phyloP scores from a whole-genome alignment of 1,139 yeast species.

The Geotrichum candidum region DNA sequence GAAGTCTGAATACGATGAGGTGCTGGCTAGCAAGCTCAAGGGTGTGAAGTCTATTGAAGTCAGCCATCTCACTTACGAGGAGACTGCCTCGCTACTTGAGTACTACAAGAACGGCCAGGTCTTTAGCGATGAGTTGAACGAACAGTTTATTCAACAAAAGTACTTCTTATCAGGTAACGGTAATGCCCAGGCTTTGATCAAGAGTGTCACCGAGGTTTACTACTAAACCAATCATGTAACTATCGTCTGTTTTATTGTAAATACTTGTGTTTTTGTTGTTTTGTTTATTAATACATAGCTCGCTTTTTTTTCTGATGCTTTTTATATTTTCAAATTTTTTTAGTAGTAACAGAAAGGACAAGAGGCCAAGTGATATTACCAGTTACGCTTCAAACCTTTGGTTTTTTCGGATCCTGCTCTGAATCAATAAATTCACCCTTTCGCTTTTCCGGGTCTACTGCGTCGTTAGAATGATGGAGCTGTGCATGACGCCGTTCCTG shows the following conservation, averaged over 20 bases:
- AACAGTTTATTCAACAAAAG: constrained; percentile 44
- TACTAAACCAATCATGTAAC: not conserved
- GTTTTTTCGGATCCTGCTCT: not conserved
- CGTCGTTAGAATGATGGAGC: not conserved
- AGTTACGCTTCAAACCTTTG: not conserved
- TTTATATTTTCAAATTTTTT: not conserved
- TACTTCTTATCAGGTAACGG: constrained; percentile 53
- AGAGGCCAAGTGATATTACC: not conserved
- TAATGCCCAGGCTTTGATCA: constrained; percentile 14
- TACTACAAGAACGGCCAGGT: constrained; percentile 55
- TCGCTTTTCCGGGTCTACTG: not conserved
- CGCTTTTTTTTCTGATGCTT: not conserved
- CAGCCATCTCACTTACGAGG: constrained; percentile 47
- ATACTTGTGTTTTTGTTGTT: not conserved
- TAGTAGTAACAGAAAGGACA: not conserved
- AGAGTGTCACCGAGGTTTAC: constrained; percentile 11
- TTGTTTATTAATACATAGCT: not conserved
- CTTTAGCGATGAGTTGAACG: constrained; percentile 41
- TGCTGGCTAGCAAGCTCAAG: constrained; percentile 41
- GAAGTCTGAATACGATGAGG: constrained; percentile 47
- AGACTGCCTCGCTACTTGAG: constrained; percentile 48
- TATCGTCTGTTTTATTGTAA: not conserved
- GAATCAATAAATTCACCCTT: not conserved
- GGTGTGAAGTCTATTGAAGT: constrained; percentile 48
- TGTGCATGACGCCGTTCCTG: not conserved